Percentiles rank a stretch among this genome's conserved stretches.
Conservation (phyloP, 1,284 basidiomycete species). For the Lentinus polychrous region DNA sequence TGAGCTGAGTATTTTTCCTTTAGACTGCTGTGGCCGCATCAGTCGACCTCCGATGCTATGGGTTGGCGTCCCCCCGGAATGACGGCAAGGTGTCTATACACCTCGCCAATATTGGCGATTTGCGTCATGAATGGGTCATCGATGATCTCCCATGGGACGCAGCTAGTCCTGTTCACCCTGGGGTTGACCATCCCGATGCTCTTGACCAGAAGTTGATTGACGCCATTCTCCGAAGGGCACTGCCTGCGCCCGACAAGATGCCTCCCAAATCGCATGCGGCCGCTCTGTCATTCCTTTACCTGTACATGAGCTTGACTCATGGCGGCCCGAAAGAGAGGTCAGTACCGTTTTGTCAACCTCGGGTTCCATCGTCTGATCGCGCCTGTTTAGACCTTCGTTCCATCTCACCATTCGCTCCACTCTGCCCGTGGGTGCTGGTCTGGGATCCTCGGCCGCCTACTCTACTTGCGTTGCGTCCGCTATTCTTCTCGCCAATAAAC, state of each 20-base stretch:
- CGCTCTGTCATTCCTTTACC: conserved; percentile 83
- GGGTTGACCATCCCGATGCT: conserved; percentile 52
- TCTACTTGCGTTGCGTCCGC: conserved; percentile 83
- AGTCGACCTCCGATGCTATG: conserved; percentile 94
- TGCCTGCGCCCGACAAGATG: conserved; percentile 38
- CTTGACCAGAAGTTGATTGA: conserved; percentile 69
- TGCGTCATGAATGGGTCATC: conserved; percentile 79
- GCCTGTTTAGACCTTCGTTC: conserved; percentile 52
- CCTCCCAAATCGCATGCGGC: conserved; percentile 58
- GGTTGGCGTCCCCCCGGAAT: conserved; percentile 67
- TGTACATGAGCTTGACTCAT: conserved; percentile 79
- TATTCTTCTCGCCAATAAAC: conserved; percentile 67
- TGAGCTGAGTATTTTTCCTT: conserved; percentile 5
- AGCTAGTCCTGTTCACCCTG: conserved; percentile 45
- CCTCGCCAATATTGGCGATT: conserved; percentile 76
- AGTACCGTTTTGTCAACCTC: conserved; percentile 15
- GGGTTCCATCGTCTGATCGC: not conserved
- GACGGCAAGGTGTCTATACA: conserved; percentile 75
- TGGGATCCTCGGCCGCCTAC: conserved; percentile 96
- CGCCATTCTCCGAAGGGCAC: conserved; percentile 50
- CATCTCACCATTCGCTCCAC: conserved; percentile 84
- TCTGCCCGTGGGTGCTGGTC: conserved; percentile 97
- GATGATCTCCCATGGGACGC: conserved; percentile 83
- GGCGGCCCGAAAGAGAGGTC: conserved; percentile 41
- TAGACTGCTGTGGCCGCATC: conserved; percentile 94